Evolutionary conservation across 768 basidiomycete genomes (phyloP), one percentile per base, ranked within the genome.

Genomic region (Zangia roseola): DNA sequence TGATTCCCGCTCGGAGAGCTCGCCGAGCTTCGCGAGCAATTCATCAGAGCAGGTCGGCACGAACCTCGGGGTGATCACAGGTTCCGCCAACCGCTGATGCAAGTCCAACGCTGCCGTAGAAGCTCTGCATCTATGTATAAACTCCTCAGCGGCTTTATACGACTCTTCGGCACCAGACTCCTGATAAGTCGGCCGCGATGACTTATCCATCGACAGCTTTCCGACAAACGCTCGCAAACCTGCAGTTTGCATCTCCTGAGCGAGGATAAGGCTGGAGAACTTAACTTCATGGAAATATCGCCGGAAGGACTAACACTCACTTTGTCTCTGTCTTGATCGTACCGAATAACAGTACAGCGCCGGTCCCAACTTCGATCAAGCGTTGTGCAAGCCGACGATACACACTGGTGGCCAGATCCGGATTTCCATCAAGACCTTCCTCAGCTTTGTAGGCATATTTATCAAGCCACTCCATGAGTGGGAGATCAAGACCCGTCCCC

Each of bases 151-250:
- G 1, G 83, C 71, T 5, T 61, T 52, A 19, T 83, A 71, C 6
- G 90, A 75, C 20, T 67, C 68, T 6, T 69, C 54, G 3, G 76
- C 59, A 2, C 85, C 81, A 0, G 74, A 49, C 61, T 94, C 92
- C 38, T 79, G 71, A 65, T 94, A 94, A 1, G 84, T 78, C 0
- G 82, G 77, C 1, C 83, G 75, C 6, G 82, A 80, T 6, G 85
- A 88, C 21, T 80, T 82, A 63, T 93, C 91, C 92, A 94, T 94
- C 0, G 90, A 91, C 10, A 95, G 71, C 63, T 94, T 95, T 16
- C 92, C 93, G n/a, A 95, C 77, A 53, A 88, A 89, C 0, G 83
- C 89, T 26, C 93, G 74, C 16, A 94, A 56, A 5, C 93, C 91
- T 17, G 78, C 79, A 0, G 67, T 58, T 52, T 84, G 84, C 81